phyloP scores from a whole-genome alignment of 2,329 filamentous ascomycete genomes.

The Coniochaeta sp. region DNA sequence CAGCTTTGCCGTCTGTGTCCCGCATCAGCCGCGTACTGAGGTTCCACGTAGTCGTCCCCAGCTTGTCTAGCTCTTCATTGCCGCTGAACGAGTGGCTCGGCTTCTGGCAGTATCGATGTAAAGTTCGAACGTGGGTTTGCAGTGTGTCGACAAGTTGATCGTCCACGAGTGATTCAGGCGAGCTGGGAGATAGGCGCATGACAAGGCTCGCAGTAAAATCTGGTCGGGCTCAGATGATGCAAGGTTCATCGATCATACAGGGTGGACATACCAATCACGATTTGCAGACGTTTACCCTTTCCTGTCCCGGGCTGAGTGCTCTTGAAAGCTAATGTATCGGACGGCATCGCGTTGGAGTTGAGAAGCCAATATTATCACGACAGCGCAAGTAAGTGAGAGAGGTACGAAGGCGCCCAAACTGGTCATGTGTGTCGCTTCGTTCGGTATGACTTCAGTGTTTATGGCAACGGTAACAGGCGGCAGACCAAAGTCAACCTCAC shows the following conservation, averaged over 20 bases:
- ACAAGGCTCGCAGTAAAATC: conserved; percentile 15
- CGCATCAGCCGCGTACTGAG: conserved; percentile 45
- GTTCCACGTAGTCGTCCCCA: conserved; percentile 60
- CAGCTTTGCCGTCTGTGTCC: conserved; percentile 16
- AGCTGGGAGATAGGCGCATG: conserved; percentile 16
- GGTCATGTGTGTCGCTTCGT: too few species aligned
- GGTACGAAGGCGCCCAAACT: not conserved
- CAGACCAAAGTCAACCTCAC: too few species aligned
- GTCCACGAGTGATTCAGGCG: conserved; percentile 14
- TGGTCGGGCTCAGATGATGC: not conserved
- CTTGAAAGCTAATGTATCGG: not conserved
- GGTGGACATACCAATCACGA: not conserved
- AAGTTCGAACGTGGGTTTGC: conserved; percentile 25
- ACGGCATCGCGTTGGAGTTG: not conserved
- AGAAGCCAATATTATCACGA: not conserved
- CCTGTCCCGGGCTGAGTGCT: not conserved
- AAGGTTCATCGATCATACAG: not conserved
- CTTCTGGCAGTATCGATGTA: conserved; percentile 23
- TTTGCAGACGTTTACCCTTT: not conserved
- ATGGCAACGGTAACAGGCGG: too few species aligned
- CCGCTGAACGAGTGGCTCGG: conserved; percentile 18
- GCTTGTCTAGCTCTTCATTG: conserved; percentile 42
- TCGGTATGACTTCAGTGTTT: too few species aligned
- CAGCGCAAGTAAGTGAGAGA: not conserved
- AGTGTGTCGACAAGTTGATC: conserved; percentile 31